Base-by-base conservation (phyloP, 768 basidiomycete genomes). In the Suillus subaureus region DNA sequence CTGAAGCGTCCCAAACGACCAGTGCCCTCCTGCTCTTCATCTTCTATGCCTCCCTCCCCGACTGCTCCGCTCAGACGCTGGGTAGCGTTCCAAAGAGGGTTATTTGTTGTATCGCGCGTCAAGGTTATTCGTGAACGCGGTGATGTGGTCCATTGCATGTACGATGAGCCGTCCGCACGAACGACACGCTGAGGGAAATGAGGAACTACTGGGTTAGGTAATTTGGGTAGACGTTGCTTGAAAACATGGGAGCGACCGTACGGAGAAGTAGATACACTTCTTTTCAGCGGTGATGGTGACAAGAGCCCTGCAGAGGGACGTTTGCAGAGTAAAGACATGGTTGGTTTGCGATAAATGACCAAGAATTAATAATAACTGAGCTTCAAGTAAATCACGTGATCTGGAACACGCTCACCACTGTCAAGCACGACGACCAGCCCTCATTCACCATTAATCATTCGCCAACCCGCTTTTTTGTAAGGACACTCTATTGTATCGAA, bases 91-190 rank as follows among this genome's bases (percentile, higher is more conserved):
- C 92, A 97, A 7, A 94, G 77, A 1, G 95, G 92, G 71, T 95
- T 89, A 75, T 95, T 97, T 18, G 92, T 93, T 60, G 92, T 89
- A 71, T 97, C 95, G 49, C 94, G 88, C 23, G 94, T 92, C 56
- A 96, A 82, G 43, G 89, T 86, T 55, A 94, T 85, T 43, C 86
- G 76, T 4, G 90, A 89, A 7, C 88, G 89, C 0, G 96, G 95
- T 0, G 94, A 94, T 1, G 95, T 96, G 15, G 92, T 93, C 85
- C 90, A 92, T 70, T 96, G 92, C 6, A 86, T 88, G 75, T 93
- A 94, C 1, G 91, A 92, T 33, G 92, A 91, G 13, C 96, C 95
- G 79, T 97, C 96, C 0, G 94, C 89, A 69, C 92, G 89, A 64
- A 93, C 84, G 66, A 97, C 91, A 68, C 83, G 86, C 77, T 96